These are phyloP conservation scores for Ploettnerulaceae sp. DNA, from an alignment of 2,329 filamentous ascomycete genomes.

Conservation along the genomic window DNA sequence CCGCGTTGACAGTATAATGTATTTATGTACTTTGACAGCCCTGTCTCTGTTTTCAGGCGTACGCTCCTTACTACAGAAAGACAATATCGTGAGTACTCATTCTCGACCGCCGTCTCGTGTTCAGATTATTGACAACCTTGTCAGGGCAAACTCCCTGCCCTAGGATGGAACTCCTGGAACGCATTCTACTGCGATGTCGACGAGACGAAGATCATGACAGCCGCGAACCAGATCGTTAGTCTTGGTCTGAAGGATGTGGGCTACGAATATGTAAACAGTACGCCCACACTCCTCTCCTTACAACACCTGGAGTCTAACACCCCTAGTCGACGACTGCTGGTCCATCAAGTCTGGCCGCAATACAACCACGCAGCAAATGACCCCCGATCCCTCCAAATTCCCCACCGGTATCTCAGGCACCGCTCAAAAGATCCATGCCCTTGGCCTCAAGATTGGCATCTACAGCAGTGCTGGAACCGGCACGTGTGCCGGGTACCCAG, in stretches of 20 bases:
- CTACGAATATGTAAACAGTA: conserved; percentile 51
- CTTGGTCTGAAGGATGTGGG: conserved; percentile 46
- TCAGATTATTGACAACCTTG: background rate
- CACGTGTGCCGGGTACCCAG: conserved; percentile 35
- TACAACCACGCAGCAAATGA: conserved; percentile 39
- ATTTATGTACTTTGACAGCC: background rate
- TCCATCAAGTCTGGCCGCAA: conserved; percentile 41
- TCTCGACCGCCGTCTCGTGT: background rate
- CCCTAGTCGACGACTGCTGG: conserved; percentile 56
- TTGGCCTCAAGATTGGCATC: conserved; percentile 59
- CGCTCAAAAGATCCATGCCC: conserved; percentile 48
- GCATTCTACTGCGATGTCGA: conserved; percentile 46
- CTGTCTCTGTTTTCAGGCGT: conserved; percentile 3
- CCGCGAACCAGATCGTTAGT: conserved; percentile 43
- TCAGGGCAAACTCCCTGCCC: conserved; percentile 25
- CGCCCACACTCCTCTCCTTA: background rate
- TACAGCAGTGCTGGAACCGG: conserved; percentile 50
- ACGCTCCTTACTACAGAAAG: conserved; percentile 6
- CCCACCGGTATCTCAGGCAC: conserved; percentile 52
- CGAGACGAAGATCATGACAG: conserved; percentile 42
- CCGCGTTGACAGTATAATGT: no score
- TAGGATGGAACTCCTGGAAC: conserved; percentile 50
- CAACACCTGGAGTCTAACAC: conserved; percentile 2
- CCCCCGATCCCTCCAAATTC: conserved; percentile 47
- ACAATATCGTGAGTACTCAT: conserved; percentile 5